These are phyloP conservation scores for Trypanosoma melophagium DNA, from an alignment of 208 protist species.

Conservation along the genomic window DNA sequence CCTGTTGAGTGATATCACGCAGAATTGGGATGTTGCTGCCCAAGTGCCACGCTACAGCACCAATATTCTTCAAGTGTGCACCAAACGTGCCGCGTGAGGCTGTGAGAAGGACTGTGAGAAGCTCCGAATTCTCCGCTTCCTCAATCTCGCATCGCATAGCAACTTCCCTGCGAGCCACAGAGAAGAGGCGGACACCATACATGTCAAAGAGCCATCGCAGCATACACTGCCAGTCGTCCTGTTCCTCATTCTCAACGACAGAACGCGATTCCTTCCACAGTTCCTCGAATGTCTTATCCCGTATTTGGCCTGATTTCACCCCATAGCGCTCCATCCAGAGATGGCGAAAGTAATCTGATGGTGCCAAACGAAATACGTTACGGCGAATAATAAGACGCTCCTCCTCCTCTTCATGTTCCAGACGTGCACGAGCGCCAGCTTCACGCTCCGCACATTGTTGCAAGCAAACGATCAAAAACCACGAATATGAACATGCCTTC, in stretches of 20 bases:
- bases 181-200: slow-evolving; percentile 59
- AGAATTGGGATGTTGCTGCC: slow-evolving; percentile 28
- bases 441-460: slow-evolving; percentile 39
- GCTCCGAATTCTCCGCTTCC: slow-evolving; percentile 36
- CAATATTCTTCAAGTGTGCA: slow-evolving; percentile 45
- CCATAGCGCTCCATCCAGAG: slow-evolving; percentile 49
- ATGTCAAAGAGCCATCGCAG: slow-evolving; percentile 62
- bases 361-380: slow-evolving; percentile 49
- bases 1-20: slow-evolving; percentile 28
- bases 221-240: slow-evolving; percentile 32
- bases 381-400: slow-evolving; percentile 38
- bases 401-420: slow-evolving; percentile 60
- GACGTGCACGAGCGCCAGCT: slow-evolving; percentile 33
- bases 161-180: slow-evolving; percentile 50
- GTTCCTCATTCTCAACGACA: slow-evolving; percentile 38
- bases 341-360: slow-evolving; percentile 65
- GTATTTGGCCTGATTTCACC: slow-evolving; percentile 5
- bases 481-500: slow-evolving; percentile 45
- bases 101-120: slow-evolving; percentile 35
- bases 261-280: slow-evolving; percentile 34
- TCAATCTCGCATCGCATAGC: slow-evolving; percentile 50
- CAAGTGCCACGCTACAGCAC: slow-evolving; percentile 42
- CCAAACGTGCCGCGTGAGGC: slow-evolving; percentile 51
- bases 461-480: slow-evolving; percentile 45
- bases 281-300: slow-evolving; percentile 44